A percentile compares a stretch with the other conserved stretches of the same genome.
Evolutionary conservation across 2,329 filamentous ascomycete species (phyloP).

Genomic region (Hypoxylon rubiginosum): DNA sequence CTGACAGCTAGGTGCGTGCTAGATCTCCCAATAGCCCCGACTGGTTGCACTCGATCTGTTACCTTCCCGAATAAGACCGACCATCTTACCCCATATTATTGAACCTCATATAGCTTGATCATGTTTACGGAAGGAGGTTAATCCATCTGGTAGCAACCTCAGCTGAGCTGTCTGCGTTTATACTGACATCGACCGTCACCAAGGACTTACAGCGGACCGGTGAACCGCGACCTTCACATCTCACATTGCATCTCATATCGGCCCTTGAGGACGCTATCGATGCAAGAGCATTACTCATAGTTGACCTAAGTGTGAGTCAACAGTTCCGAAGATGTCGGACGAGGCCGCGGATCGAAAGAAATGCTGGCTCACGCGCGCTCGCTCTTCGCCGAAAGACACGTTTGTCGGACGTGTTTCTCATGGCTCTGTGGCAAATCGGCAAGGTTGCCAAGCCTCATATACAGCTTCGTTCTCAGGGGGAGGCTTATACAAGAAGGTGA

Average conservation of each 20-base stretch:
- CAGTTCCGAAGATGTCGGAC: not conserved
- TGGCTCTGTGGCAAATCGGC: not conserved
- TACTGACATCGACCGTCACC: not conserved
- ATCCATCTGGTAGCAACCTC: not conserved
- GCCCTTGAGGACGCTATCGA: not conserved
- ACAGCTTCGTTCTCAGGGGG: not conserved
- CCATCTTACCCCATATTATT: conserved; percentile 12
- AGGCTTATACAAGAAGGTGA: not conserved
- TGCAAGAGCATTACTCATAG: conserved; percentile 2
- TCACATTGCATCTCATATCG: not conserved
- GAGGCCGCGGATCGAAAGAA: not conserved
- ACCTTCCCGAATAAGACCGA: conserved; percentile 38
- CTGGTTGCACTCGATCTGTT: conserved; percentile 23
- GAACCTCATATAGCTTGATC: conserved; percentile 15
- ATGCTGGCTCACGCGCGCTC: not conserved
- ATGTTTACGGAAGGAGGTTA: conserved; percentile 16
- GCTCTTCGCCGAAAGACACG: conserved; percentile 5
- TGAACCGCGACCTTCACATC: not conserved
- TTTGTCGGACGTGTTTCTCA: not conserved
- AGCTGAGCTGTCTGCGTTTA: conserved; percentile 5
- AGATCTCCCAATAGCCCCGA: conserved; percentile 22
- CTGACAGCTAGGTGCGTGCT: conserved; percentile 12
- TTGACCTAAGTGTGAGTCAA: not conserved
- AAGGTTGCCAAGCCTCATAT: not conserved
- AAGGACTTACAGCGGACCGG: not conserved